Base-by-base conservation (phyloP, 805 yeast genomes). In the Phaffomyces opuntiae region DNA sequence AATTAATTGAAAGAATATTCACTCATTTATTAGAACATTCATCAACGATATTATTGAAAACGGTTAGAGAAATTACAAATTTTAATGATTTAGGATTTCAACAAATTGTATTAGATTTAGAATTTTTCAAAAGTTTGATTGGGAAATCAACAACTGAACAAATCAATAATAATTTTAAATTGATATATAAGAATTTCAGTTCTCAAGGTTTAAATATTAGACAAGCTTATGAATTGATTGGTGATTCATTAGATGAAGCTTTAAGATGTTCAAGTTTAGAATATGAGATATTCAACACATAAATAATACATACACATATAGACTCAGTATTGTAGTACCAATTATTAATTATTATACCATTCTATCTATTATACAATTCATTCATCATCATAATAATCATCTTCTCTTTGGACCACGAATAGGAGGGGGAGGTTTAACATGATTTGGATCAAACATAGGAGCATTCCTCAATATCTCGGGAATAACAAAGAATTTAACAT, bases 401-500 rank as follows among this genome's bases (percentile, higher is more conserved):
- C 61, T 62, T 55, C 69, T 68, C 48, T 61, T 68, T 40, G 82
- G 81, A 8, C 83, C 84, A 55, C 87, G 72, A 33, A 81, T 74
- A 8, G 89, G 89, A 17, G 88, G 87, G 42, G 80, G 77, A 4
- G 87, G 88, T 60, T 76, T 81, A 24, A 75, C 76, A 42, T 69
- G 61, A 63, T 75, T 65, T 60, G 70, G 67, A 53, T 79, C 81
- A 56, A 91, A 83, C 81, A 90, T 77, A 13, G 98, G 98, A 1
- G 98, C 96, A 61, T 88, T 80, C 55, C 74, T 76, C 43, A 91
- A 73, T 65, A 90, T 81, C 42, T 91, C 98, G 0, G 99, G 99
- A 7, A 93, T 81, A 19, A 83, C 78, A 51, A 93, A 75, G 63
- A 88, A 83, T 49, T 89, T 77, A 24, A 91, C 79, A 66, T 86